Percentiles rank a stretch among this genome's conserved stretches.
Evolutionary conservation across 176 grass and related monocot species (phyloP).

Genomic region (Microstegium vimineum): DNA sequence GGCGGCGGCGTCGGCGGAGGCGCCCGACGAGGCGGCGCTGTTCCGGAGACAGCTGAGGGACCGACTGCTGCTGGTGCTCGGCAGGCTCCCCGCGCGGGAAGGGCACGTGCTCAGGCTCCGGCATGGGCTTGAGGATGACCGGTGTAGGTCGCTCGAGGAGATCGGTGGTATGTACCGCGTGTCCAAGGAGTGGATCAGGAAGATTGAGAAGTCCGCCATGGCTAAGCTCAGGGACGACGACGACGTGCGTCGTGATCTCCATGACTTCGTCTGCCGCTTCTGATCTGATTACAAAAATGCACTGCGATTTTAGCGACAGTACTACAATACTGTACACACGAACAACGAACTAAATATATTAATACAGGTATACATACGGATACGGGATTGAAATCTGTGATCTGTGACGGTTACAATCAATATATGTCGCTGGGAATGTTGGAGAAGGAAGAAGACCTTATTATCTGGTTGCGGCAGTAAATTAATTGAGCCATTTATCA

Average conservation of each 20-base stretch:
- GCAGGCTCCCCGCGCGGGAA: conserved; percentile 50
- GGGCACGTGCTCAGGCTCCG: conserved; percentile 47
- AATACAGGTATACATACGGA: too few relatives aligned
- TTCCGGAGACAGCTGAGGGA: conserved; percentile 46
- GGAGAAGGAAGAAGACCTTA: too few relatives aligned
- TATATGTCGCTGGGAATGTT: too few relatives aligned
- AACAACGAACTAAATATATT: too few relatives aligned
- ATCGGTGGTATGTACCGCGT: conserved; percentile 59
- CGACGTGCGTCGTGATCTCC: conserved; percentile 34
- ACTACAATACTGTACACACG: too few relatives aligned
- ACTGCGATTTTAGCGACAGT: too few relatives aligned
- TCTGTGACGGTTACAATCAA: too few relatives aligned
- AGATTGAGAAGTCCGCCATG: conserved; percentile 68
- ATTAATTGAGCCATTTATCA: too few relatives aligned
- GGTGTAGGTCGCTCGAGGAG: conserved; percentile 65
- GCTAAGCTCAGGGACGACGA: conserved; percentile 56
- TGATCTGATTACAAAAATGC: too few relatives aligned
- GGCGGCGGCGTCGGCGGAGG: conserved; percentile 7
- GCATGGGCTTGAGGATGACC: conserved; percentile 60
- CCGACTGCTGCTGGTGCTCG: conserved; percentile 45
- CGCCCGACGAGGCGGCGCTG: conserved; percentile 21
- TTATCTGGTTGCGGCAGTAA: too few relatives aligned
- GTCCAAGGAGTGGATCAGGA: conserved; percentile 79
- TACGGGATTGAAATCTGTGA: too few relatives aligned
- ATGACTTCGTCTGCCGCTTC: conserved; percentile 31